Evolutionary conservation across 129 eudicot genomes (phyloP), one percentile per base, ranked within the genome.

Genomic region (Logfia minima): DNA sequence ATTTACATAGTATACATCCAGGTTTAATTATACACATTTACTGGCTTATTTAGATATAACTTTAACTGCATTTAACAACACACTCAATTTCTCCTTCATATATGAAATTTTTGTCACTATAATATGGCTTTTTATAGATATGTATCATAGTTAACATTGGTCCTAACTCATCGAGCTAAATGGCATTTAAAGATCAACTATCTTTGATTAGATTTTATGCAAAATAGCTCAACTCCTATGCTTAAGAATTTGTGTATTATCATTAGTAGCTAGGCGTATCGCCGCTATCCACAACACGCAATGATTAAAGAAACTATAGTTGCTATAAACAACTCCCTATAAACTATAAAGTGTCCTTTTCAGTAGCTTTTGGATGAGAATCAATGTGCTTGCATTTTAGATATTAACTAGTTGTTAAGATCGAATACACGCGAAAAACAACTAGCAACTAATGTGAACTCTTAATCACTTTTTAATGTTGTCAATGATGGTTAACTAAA

Each of bases 401-500:
- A 77, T 37, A 22, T 34, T 23, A 71, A 19, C 43, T 0, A 21
- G 24, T 71, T 45, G 14, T 53, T 13, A 4, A 56, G 55, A 13
- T 48, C 18, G n/a, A 65, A 43, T 23, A 29, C 60, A 79, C 55
- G 26, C 74, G 35, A 53, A 22, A 37, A 80, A 39, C 55, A 48
- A 4, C 58, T 34, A 19, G 65, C 34, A 60, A 80, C 24, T 17
- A 2, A 21, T 68, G 75, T 56, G 45, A 75, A 68, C 60, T 58
- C 60, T 4, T 28, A 43, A 18, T 68, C 31, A 14, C 53, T 32
- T 81, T 62, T 45, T 11, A 11, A 58, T 61, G 56, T 68, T 41
- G 43, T 16, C 60, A 59, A 75, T 68, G 66, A 68, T 68, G 72
- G 56, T 59, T 58, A 31, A 41, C 26, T 75, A 74, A 74, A 74